Base-by-base conservation (phyloP, 2,329 filamentous ascomycete species). In the Fusarium concolor region DNA sequence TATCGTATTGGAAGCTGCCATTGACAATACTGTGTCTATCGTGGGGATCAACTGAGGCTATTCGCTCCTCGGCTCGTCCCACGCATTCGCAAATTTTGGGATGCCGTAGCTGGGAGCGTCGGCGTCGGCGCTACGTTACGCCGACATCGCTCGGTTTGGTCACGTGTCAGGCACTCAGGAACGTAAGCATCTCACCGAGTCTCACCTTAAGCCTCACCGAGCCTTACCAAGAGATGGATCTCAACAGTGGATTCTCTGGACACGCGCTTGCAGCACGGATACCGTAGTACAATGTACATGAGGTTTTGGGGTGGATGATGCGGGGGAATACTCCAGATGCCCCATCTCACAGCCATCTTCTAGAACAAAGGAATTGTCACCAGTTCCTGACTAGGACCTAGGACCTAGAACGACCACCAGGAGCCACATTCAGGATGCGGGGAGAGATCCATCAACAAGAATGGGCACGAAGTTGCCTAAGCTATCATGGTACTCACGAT, bases 191-290 rank as follows among this genome's bases (percentile, higher is more conserved):
- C 24, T 63, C 55, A 68, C 62, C 63, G 50, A 56, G 29, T 28
- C 33, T 59, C 61, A 65, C 61, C 61, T 42, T 4, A 18, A 15
- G 24, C 18, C 51, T 70, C 60, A 70, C 67, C 64, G 62, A 54
- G 46, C 54, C 61, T 68, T 64, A 70, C 50, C 60, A 67, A 46
- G 47, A 52, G 65, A 68, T 69, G 65, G 65, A 68, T 69, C 61
- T 68, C 65, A 62, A 53, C 65, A 39, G 65, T 68, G 65, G 65
- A 28, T 68, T 69, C 51, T 35, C 15, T 66, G 67, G 71, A 67
- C 67, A 65, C 67, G 72, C 63, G 71, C 71, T 73, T 74, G 72
- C 69, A 74, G 72, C 71, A 73, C 71, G 69, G 71, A 74, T 74
- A 26, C 49, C 49, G 20, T 31, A 55, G 72, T 74, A 72, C 70